Conservation (phyloP, 1,284 basidiomycete species). For the Moesziomyces sp. region DNA sequence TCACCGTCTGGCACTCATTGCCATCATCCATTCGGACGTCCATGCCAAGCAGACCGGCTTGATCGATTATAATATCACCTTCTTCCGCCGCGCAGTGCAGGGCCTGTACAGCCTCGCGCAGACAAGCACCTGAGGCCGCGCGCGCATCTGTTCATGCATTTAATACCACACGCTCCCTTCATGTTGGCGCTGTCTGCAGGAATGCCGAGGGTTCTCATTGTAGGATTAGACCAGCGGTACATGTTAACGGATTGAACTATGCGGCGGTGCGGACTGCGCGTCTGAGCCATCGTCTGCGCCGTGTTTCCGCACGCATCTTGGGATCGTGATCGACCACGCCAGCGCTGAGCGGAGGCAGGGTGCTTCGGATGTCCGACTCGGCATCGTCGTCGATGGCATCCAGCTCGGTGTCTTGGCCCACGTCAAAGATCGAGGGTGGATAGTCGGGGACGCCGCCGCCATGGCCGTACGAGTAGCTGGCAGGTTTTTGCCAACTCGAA, state of each 20-base stretch:
- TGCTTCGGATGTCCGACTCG: conserved; percentile 30
- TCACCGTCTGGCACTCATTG: conserved; percentile 79
- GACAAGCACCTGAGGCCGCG: conserved; percentile 23
- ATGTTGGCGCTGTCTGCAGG: too few relatives aligned
- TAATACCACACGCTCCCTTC: too few relatives aligned
- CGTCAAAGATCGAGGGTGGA: conserved; percentile 41
- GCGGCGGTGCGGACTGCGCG: conserved; percentile 32
- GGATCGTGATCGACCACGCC: conserved; percentile 45
- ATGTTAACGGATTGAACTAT: not conserved
- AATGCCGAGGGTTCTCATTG: too few relatives aligned
- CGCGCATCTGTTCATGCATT: not conserved
- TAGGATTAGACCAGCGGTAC: too few relatives aligned
- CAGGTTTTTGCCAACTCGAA: conserved; percentile 61
- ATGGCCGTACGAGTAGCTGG: conserved; percentile 62
- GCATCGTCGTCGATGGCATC: conserved; percentile 12
- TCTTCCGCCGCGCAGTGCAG: conserved; percentile 74
- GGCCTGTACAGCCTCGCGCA: conserved; percentile 64
- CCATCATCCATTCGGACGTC: conserved; percentile 80
- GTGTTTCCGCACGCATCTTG: conserved; percentile 36
- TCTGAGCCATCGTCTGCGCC: conserved; percentile 50
- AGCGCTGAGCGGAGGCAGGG: conserved; percentile 31
- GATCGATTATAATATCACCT: conserved; percentile 92
- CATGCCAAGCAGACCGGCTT: conserved; percentile 82
- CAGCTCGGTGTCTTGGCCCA: conserved; percentile 9
- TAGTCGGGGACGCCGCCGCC: conserved; percentile 42